Evolutionary conservation across 148 eudicot species (phyloP).

Genomic region (Silene uniflora): DNA sequence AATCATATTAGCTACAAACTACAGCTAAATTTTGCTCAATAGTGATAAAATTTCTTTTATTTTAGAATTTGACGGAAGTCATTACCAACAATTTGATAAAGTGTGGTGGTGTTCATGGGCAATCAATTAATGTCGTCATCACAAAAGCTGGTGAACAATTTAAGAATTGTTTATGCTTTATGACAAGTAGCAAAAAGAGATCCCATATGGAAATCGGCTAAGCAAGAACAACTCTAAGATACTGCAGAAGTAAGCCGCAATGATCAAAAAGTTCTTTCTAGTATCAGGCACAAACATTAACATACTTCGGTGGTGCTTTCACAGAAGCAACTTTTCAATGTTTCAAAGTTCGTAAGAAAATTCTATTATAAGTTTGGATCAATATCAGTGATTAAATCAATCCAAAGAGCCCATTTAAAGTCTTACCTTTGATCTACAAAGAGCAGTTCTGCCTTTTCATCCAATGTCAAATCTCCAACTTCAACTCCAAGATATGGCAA

Average conservation of each 20-base stretch:
- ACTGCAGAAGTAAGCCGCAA: not conserved
- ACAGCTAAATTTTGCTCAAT: not conserved
- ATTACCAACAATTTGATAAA: too few relatives aligned
- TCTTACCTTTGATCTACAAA: conserved; percentile 73
- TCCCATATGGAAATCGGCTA: not conserved
- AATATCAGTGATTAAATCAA: not conserved
- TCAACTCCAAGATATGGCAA: conserved; percentile 65
- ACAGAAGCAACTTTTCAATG: not conserved
- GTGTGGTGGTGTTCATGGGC: too few relatives aligned
- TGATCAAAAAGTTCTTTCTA: not conserved
- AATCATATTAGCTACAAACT: too few relatives aligned
- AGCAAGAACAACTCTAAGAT: not conserved
- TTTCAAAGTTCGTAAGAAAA: too few relatives aligned
- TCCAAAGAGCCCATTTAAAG: not conserved
- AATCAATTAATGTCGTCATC: too few relatives aligned
- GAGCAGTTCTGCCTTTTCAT: conserved; percentile 84
- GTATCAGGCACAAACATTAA: not conserved
- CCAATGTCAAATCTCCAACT: conserved; percentile 57
- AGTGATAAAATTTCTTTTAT: not conserved
- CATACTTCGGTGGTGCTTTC: not conserved
- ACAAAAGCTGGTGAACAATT: not conserved
- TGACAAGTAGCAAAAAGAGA: not conserved
- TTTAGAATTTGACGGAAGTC: too few relatives aligned
- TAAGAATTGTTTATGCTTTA: not conserved
- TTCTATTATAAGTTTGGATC: too few relatives aligned